phyloP scores from a whole-genome alignment of 805 yeast species.

The Suhomyces prunicola region DNA sequence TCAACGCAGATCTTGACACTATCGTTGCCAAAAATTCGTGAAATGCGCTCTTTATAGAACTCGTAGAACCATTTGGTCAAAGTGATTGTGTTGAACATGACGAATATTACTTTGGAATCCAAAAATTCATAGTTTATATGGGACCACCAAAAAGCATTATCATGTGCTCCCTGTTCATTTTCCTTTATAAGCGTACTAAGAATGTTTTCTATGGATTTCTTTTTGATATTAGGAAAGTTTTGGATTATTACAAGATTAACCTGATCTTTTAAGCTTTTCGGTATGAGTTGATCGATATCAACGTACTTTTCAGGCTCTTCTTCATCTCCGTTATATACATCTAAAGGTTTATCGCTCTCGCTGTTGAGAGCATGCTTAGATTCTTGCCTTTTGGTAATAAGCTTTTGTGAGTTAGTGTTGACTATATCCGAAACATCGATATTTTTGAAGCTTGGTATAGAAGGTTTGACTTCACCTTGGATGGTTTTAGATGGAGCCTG shows the following conservation, averaged over 20 bases:
- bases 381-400: conserved; percentile 1
- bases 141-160: conserved; percentile 25
- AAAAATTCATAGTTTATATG: conserved; percentile 28
- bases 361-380: not conserved
- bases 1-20: not conserved
- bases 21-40: not conserved
- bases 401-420: conserved; percentile 6
- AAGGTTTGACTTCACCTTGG: not conserved
- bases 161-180: not conserved
- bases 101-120: conserved; percentile 30
- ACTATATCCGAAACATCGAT: conserved; percentile 10
- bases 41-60: not conserved
- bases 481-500: not conserved
- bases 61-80: conserved; percentile 14
- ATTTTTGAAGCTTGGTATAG: conserved; percentile 2
- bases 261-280: conserved; percentile 35
- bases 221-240: conserved; percentile 31
- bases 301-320: conserved; percentile 19
- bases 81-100: conserved; percentile 23
- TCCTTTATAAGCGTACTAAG: conserved; percentile 17
- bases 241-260: conserved; percentile 29
- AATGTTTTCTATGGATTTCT: conserved; percentile 30
- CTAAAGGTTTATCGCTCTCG: not conserved
- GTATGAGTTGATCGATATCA: conserved; percentile 27
- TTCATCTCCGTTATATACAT: conserved; percentile 4